Base-by-base conservation (phyloP, 441 rosid genomes). In the Gossypium aridum region DNA sequence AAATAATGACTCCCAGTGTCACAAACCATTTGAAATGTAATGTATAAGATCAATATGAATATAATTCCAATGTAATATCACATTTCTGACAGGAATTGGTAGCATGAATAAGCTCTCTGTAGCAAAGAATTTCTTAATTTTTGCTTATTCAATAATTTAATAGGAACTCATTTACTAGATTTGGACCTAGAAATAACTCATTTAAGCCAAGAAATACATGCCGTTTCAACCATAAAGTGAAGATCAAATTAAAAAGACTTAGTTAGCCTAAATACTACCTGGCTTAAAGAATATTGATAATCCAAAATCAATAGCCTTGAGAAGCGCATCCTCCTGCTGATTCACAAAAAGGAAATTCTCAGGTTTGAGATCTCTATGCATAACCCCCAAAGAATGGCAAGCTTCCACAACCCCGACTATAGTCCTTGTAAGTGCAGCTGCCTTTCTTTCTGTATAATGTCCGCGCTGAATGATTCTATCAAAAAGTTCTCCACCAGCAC, bases 301-400 rank as follows among this genome's bases (percentile, higher is more conserved):
- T 56, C 99, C 99, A 82, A 94, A 94, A 79, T 94, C 99, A 56
- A 94, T 94, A 14, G 99, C 89, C 81, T 94, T 94, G 65, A 94
- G 87, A 70, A 87, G 87, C 2, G 99, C 90, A 71, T 94, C 96
- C 85, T 94, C 99, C 60, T 90, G 81, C 45, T 81, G 82, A 72
- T 83, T 80, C 43, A 92, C 90, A 81, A 94, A 89, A 6, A 94
- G 90, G 78, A 94, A 92, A 77, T 94, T 94, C 83, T 94, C 98
- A 0, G 99, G 99, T 81, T 94, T 94, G 51, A 94, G 99, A 78
- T 94, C 99, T 4, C 99, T 87, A 81, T 94, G 99, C 97, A 94
- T 92, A 39, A 94, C 99, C 23, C 99, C 90, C 59, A 92, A 81
- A 67, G 99, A 94, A 81, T 94, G 99, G 73, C 99, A 94, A 64